Conservation (phyloP, 176 grass and related monocot species). For the Aegilops longissima region DNA sequence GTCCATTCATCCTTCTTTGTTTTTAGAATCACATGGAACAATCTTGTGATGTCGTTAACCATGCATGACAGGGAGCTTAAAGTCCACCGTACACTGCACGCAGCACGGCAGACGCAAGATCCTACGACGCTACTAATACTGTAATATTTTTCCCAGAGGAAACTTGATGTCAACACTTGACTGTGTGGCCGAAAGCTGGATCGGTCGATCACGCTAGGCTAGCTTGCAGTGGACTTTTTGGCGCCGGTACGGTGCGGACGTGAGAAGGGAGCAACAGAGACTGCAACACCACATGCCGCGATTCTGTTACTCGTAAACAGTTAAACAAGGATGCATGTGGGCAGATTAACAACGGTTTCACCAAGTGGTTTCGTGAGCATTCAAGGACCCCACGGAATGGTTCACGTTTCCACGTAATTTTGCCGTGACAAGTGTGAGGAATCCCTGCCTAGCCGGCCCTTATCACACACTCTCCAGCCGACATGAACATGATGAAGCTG, state of each 20-base stretch:
- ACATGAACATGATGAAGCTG: slow-evolving; percentile 7
- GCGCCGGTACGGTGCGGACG: too few species aligned
- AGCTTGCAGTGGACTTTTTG: slow-evolving; percentile 14
- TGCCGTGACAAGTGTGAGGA: slow-evolving; percentile 13
- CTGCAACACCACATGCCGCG: slow-evolving; percentile 34
- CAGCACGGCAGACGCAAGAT: too few species aligned
- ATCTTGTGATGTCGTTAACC: background rate
- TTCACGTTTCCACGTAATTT: background rate
- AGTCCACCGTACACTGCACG: background rate
- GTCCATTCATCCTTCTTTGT: background rate
- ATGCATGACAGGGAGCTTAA: too few species aligned
- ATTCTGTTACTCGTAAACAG: background rate
- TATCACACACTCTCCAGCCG: background rate
- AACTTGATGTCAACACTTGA: slow-evolving; percentile 38
- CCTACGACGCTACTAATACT: too few species aligned
- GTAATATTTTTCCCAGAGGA: background rate
- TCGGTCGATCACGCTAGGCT: background rate
- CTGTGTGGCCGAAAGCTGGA: background rate
- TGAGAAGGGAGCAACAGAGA: slow-evolving; percentile 8
- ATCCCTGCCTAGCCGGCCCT: background rate
- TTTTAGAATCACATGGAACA: background rate
- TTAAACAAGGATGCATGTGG: background rate
- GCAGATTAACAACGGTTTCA: slow-evolving; percentile 35
- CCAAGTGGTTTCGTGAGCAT: slow-evolving; percentile 11
- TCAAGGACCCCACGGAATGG: too few species aligned